Conservation (phyloP, 179 eudicot species). For the Camellia oleifera region DNA sequence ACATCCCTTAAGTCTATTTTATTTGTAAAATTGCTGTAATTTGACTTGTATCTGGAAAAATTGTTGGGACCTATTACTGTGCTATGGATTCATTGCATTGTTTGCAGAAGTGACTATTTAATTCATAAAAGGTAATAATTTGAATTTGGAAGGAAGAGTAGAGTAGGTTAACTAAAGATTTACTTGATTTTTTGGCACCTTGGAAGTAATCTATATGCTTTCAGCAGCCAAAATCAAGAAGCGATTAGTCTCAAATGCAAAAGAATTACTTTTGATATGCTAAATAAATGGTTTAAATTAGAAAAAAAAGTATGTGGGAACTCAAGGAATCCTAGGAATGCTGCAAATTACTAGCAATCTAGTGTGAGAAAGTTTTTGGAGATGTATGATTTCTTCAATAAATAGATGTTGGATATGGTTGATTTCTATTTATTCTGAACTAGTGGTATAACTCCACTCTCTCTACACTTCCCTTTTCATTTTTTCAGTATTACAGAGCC, state of each 20-base stretch:
- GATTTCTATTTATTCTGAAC: neutral
- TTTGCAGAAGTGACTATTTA: neutral
- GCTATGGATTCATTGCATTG: neutral
- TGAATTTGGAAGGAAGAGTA: neutral
- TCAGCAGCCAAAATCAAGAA: neutral
- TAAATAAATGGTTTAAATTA: neutral
- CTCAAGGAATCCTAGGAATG: neutral
- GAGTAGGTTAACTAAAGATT: neutral
- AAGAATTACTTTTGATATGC: neutral
- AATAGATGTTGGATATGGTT: neutral
- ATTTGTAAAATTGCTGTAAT: neutral
- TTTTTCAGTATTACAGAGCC: constrained; percentile 55
- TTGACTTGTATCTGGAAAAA: neutral
- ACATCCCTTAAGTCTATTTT: neutral
- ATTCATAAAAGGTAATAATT: neutral
- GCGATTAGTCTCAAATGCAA: neutral
- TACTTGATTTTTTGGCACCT: neutral
- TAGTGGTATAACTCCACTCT: constrained; percentile 4
- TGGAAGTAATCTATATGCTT: neutral
- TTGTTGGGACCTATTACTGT: neutral
- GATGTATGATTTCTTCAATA: neutral
- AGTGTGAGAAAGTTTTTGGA: too few species aligned
- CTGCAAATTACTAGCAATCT: neutral
- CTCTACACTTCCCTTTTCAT: too few species aligned
- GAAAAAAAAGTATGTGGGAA: neutral